Percentiles rank a stretch among this genome's conserved stretches.
phyloP scores from a whole-genome alignment of 495 filamentous ascomycete species.

The Daldinia caldariorum region DNA sequence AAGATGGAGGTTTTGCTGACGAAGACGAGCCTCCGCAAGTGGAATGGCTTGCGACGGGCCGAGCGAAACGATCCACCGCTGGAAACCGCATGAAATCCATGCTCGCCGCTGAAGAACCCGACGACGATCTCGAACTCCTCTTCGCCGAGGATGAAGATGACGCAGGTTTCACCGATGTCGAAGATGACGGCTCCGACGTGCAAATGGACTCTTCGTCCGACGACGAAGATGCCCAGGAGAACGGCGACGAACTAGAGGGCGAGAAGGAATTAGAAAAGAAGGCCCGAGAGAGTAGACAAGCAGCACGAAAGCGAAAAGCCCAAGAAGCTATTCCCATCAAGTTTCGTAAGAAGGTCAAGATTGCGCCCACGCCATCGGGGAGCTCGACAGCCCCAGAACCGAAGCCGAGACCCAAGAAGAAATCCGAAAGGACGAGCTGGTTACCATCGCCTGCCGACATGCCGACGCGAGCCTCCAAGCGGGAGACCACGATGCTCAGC shows the following conservation, averaged over 20 bases:
- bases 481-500: slow-evolving; percentile 83
- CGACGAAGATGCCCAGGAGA: slow-evolving; percentile 75
- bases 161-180: slow-evolving; percentile 76
- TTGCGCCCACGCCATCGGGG: slow-evolving; percentile 60
- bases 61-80: slow-evolving; percentile 83
- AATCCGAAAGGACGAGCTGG: slow-evolving; percentile 91
- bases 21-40: slow-evolving; percentile 50
- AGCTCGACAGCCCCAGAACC: slow-evolving; percentile 56
- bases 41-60: slow-evolving; percentile 80
- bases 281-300: slow-evolving; percentile 58
- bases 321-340: slow-evolving; percentile 65
- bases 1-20: slow-evolving; percentile 39
- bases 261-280: slow-evolving; percentile 72
- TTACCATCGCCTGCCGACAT: slow-evolving; percentile 80
- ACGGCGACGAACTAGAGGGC: slow-evolving; percentile 73
- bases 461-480: slow-evolving; percentile 82
- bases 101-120: slow-evolving; percentile 77
- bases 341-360: slow-evolving; percentile 66
- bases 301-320: slow-evolving; percentile 79
- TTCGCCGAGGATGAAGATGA: slow-evolving; percentile 90
- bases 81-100: slow-evolving; percentile 85
- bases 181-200: slow-evolving; percentile 76
- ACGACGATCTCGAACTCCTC: slow-evolving; percentile 79
- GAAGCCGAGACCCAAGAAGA: slow-evolving; percentile 82
- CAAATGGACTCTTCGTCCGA: slow-evolving; percentile 85